Conservation (phyloP, 2,329 filamentous ascomycete genomes). For the Exophiala phaeomuriformis region DNA sequence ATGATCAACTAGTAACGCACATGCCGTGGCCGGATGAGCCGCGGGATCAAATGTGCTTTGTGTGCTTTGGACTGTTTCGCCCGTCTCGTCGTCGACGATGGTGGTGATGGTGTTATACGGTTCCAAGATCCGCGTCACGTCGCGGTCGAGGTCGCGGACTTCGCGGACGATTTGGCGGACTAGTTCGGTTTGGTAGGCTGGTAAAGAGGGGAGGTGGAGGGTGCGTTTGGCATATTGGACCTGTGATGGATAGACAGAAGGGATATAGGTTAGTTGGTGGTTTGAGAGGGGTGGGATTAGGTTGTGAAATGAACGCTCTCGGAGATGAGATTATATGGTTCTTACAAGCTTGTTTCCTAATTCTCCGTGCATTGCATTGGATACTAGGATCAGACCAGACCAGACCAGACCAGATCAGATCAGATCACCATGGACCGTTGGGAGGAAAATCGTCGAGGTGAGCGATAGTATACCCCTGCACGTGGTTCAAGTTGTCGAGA, state of each 20-base stretch:
- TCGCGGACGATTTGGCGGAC: slow-evolving; percentile 83
- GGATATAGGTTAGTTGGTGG: too few relatives aligned
- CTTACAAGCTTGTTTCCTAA: slow-evolving; percentile 74
- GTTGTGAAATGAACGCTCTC: too few relatives aligned
- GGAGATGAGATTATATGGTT: slow-evolving; percentile 3
- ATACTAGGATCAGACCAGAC: too few relatives aligned
- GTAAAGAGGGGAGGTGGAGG: slow-evolving; percentile 75
- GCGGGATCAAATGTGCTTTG: slow-evolving; percentile 78
- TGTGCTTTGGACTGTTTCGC: background rate
- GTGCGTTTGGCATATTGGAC: slow-evolving; percentile 95
- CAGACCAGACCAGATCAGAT: too few relatives aligned
- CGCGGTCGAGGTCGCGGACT: slow-evolving; percentile 85
- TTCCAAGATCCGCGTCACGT: slow-evolving; percentile 69
- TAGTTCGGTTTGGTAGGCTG: slow-evolving; percentile 85
- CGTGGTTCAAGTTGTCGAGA: too few relatives aligned
- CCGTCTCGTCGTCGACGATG: slow-evolving; percentile 11
- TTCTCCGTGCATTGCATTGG: slow-evolving; percentile 69
- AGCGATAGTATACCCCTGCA: too few relatives aligned
- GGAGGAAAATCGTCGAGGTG: too few relatives aligned
- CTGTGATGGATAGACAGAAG: slow-evolving; percentile 38
- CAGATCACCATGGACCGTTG: too few relatives aligned
- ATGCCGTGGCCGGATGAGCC: slow-evolving; percentile 74
- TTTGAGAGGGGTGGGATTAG: too few relatives aligned
- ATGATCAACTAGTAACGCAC: slow-evolving; percentile 85
- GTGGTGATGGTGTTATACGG: slow-evolving; percentile 48